A percentile compares a stretch with the other conserved stretches of the same genome.
phyloP scores from a whole-genome alignment of 441 rosid species.

The Populus tomentosa region DNA sequence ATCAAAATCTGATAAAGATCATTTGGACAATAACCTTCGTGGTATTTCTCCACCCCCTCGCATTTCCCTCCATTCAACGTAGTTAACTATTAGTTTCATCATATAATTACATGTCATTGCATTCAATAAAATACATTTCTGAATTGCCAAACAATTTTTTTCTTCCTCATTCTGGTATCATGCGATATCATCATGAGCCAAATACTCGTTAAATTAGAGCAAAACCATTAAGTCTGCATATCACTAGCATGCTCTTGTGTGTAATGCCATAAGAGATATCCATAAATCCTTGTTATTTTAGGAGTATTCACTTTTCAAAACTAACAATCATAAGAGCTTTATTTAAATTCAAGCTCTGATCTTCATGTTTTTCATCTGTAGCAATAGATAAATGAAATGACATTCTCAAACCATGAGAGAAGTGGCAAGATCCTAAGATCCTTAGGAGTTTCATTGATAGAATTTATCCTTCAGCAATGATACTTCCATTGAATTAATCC shows the following conservation, averaged over 20 bases:
- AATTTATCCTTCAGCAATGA: background rate
- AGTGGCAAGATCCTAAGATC: background rate
- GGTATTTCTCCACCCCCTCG: constrained; percentile 39
- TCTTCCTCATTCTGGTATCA: background rate
- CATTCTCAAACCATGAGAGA: background rate
- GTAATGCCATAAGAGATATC: background rate
- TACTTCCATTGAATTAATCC: background rate
- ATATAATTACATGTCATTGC: background rate
- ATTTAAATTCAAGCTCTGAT: background rate
- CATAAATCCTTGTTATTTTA: background rate
- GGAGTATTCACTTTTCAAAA: background rate
- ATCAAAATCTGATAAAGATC: constrained; percentile 52
- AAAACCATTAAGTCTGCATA: background rate
- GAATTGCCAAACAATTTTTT: background rate
- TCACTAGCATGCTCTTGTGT: background rate
- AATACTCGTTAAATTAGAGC: background rate
- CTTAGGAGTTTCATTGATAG: background rate
- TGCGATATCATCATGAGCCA: background rate
- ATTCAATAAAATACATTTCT: background rate
- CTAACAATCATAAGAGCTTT: background rate
- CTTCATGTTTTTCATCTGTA: background rate
- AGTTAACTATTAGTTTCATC: constrained; percentile 8
- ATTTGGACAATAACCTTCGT: constrained; percentile 54
- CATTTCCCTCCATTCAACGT: background rate
- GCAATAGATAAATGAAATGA: background rate